These are phyloP conservation scores for Psilocybe cubensis DNA, from an alignment of 768 basidiomycete species.

Conservation along the genomic window DNA sequence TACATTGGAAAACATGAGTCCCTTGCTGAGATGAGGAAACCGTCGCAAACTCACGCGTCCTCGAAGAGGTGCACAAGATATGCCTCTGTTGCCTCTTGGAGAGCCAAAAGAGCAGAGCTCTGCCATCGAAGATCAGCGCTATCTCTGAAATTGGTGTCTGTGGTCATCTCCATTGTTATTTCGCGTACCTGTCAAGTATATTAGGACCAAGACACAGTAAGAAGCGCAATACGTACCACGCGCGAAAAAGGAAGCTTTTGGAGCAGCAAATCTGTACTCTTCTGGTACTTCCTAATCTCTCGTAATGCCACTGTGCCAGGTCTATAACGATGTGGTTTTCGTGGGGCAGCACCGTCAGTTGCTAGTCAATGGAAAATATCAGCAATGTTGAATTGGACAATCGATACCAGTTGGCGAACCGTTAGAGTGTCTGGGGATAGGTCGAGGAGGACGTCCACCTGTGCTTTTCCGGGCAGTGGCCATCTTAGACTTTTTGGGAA, in stretches of 20 bases:
- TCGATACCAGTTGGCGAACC: slow-evolving; percentile 7
- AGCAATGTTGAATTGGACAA: neutral
- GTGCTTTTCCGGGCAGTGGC: slow-evolving; percentile 87
- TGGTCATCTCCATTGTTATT: slow-evolving; percentile 89
- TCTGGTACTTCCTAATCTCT: slow-evolving; percentile 95
- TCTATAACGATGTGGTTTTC: slow-evolving; percentile 72
- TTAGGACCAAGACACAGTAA: neutral
- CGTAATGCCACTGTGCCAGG: slow-evolving; percentile 90
- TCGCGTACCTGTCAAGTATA: slow-evolving; percentile 72
- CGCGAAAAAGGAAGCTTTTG: slow-evolving; percentile 92
- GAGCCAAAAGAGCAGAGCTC: slow-evolving; percentile 87
- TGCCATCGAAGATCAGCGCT: slow-evolving; percentile 86
- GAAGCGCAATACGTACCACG: slow-evolving; percentile 58
- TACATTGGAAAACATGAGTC: slow-evolving; percentile 3
- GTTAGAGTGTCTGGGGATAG: slow-evolving; percentile 22
- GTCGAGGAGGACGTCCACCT: slow-evolving; percentile 61
- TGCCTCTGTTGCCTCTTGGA: slow-evolving; percentile 97
- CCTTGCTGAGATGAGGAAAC: neutral
- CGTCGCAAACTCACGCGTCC: slow-evolving; percentile 84
- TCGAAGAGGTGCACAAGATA: slow-evolving; percentile 96
- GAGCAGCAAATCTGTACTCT: slow-evolving; percentile 86
- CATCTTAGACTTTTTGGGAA: slow-evolving; percentile 51
- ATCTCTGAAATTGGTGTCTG: slow-evolving; percentile 66
- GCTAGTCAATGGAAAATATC: slow-evolving; percentile 2
- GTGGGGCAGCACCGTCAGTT: slow-evolving; percentile 28